phyloP scores from a whole-genome alignment of 768 basidiomycete species.

The Suillus tomentosus region DNA sequence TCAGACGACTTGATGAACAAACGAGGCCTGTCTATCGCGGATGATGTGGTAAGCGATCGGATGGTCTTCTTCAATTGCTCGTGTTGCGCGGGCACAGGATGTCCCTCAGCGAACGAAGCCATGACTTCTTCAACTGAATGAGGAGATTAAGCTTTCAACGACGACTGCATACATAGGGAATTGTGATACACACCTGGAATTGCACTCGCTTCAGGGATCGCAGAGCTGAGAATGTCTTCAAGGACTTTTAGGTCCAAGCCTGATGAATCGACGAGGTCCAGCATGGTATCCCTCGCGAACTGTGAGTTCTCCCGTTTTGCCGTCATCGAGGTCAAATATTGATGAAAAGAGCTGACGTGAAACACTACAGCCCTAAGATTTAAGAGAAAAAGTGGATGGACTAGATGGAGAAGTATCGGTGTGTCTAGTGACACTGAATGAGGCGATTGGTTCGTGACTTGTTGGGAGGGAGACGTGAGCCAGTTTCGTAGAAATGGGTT shows the following conservation, averaged over 20 bases:
- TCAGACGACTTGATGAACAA: conserved; percentile 75
- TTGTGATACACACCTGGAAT: conserved; percentile 23
- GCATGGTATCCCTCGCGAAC: conserved; percentile 61
- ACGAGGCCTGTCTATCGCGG: conserved; percentile 61
- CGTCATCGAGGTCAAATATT: conserved; percentile 51
- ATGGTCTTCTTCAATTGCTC: conserved; percentile 45
- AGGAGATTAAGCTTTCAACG: conserved; percentile 15
- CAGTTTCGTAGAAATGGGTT: conserved; percentile 27
- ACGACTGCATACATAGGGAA: background rate
- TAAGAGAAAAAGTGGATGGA: conserved; percentile 61
- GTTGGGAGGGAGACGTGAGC: conserved; percentile 30
- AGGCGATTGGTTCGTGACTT: conserved; percentile 21
- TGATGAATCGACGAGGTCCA: conserved; percentile 65
- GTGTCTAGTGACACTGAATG: conserved; percentile 29
- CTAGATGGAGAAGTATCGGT: conserved; percentile 56
- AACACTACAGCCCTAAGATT: conserved; percentile 50
- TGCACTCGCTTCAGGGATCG: conserved; percentile 21
- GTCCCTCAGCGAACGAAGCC: conserved; percentile 59
- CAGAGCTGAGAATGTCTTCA: conserved; percentile 48
- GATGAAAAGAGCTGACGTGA: conserved; percentile 62
- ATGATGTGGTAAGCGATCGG: conserved; percentile 46
- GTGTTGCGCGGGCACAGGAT: conserved; percentile 50
- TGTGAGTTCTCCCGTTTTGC: conserved; percentile 63
- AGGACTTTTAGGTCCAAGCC: conserved; percentile 62
- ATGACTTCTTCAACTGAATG: conserved; percentile 51